Percentiles rank a stretch among this genome's conserved stretches.
phyloP scores from a whole-genome alignment of 495 filamentous ascomycete genomes.

The Penicillium crystallinum region DNA sequence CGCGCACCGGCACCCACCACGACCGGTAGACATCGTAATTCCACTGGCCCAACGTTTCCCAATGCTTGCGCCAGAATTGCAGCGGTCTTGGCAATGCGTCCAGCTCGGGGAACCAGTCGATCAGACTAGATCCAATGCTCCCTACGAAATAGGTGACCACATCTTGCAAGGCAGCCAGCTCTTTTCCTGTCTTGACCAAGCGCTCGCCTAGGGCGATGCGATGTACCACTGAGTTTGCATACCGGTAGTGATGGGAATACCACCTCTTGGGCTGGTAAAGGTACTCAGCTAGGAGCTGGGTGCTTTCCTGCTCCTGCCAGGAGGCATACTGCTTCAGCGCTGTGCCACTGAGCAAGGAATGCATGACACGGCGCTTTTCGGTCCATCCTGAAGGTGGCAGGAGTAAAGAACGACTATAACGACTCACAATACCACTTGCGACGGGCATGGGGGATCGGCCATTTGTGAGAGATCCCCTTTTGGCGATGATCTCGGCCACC shows the following conservation, averaged over 20 bases:
- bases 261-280: conserved; percentile 29
- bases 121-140: conserved; percentile 21
- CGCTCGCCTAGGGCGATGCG: conserved; percentile 29
- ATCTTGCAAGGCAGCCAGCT: conserved; percentile 27
- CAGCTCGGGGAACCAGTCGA: conserved; percentile 40
- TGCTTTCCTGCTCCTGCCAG: conserved; percentile 38
- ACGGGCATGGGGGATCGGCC: conserved; percentile 31
- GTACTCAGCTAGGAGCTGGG: conserved; percentile 33
- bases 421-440: conserved; percentile 32
- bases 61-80: conserved; percentile 36
- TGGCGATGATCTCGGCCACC: conserved; percentile 30
- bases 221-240: conserved; percentile 38
- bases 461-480: conserved; percentile 28
- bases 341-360: conserved; percentile 34
- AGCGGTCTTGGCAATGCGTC: conserved; percentile 28
- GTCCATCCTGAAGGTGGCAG: conserved; percentile 24
- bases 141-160: conserved; percentile 23
- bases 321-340: conserved; percentile 28
- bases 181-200: conserved; percentile 9
- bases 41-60: conserved; percentile 24
- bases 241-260: conserved; percentile 39
- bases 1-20: conserved; percentile 33
- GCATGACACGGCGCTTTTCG: conserved; percentile 37
- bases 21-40: conserved; percentile 28
- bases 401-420: conserved; percentile 23